Evolutionary conservation across 768 basidiomycete species (phyloP).

Genomic region (Pleurotus platypus): DNA sequence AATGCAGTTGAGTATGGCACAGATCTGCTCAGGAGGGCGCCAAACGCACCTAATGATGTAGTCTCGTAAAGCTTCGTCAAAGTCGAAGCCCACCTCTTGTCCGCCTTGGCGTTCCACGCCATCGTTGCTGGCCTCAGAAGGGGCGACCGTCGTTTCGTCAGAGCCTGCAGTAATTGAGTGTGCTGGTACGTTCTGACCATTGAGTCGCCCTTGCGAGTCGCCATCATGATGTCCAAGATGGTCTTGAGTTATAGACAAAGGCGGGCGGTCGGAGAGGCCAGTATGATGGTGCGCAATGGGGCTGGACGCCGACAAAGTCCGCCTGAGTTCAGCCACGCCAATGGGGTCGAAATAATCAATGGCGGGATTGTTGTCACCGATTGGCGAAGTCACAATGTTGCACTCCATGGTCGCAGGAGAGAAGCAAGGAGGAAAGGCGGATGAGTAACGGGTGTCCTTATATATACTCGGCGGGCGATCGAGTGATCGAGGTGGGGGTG

Average conservation of each 20-base stretch:
- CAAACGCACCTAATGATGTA: neutral
- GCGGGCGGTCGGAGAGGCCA: neutral
- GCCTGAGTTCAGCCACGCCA: neutral
- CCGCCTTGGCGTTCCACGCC: too few relatives aligned
- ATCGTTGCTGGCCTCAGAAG: neutral
- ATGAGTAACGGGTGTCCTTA: neutral
- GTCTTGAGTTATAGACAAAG: neutral
- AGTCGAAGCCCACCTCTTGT: neutral
- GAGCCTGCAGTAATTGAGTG: neutral
- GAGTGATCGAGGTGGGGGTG: too few relatives aligned
- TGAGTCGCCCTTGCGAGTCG: too few relatives aligned
- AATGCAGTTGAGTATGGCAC: neutral
- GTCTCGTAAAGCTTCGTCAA: neutral
- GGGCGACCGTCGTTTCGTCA: neutral
- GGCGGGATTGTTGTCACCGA: neutral
- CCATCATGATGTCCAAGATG: too few relatives aligned
- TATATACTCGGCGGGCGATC: too few relatives aligned
- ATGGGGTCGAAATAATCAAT: conserved; percentile 6
- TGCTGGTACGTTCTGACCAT: neutral
- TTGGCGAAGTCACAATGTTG: neutral
- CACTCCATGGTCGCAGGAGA: conserved; percentile 1
- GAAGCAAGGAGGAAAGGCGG: neutral
- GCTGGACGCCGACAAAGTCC: neutral
- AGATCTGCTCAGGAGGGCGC: too few relatives aligned
- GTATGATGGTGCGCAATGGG: too few relatives aligned